Base-by-base conservation (phyloP, 1,284 basidiomycete genomes). In the Anthracocystis panici-leucophaei region DNA sequence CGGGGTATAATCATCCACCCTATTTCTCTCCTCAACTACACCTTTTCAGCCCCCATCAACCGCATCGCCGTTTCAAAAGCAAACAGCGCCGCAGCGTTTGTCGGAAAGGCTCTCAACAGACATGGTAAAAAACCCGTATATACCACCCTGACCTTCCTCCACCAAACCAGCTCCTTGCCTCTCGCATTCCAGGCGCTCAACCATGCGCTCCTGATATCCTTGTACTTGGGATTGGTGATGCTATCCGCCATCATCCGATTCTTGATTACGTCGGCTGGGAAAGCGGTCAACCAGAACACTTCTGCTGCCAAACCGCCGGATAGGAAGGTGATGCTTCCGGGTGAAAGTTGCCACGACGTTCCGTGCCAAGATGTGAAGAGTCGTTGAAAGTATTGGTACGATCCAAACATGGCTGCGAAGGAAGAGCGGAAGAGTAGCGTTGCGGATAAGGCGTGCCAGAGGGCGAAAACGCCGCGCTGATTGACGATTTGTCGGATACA, bases 241-340 rank as follows among this genome's bases (percentile, higher is more conserved):
- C 77, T 77, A 64, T 87, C 86, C 42, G 84, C 82, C 86, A 87
- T 87, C 67, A 86, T 68, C 3, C 86, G 79, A 45, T 84, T 82
- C 63, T 93, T 93, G 67, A 92, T 87, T 78, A 91, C 91, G 84
- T 93, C 92, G 29, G 90, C 89, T 0, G 92, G 91, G 52, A 92
- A 92, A 20, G 89, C 91, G 86, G 90, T 89, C 20, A 88, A 59
- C 86, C 86, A 86, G 60, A 85, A 87, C 3, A 83, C 56, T 53
- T 86, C 86, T 21, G 85, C 83, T 2, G 72, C 79, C 2, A 86
- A 44, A 0, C 83, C 85, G 23, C 92, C 92, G 2, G 91, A 89
- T 18, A 92, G 82, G 82, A 92, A 92, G 71, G 91, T 92, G 6
- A 91, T 89, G 11, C 88, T 85, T 4, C 89, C 90, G 20, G 89